phyloP scores from a whole-genome alignment of 2,329 filamentous ascomycete genomes.

The Bipolaris zeicola region DNA sequence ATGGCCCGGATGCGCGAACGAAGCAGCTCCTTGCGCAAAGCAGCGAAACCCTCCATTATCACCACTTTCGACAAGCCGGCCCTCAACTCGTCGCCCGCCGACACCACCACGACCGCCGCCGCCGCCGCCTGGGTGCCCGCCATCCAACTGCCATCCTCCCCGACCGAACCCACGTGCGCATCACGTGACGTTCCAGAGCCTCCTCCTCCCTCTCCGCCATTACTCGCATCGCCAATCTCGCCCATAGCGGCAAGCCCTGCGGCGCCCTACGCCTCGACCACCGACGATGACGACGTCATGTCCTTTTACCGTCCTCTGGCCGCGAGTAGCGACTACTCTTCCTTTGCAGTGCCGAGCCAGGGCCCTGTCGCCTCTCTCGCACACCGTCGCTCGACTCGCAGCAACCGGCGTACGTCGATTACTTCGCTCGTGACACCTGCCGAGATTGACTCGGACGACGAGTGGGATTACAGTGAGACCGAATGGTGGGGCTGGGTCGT shows the following conservation, averaged over 20 bases:
- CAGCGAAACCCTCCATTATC: slow-evolving; percentile 23
- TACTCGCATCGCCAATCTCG: slow-evolving; percentile 45
- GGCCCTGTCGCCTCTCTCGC: slow-evolving; percentile 29
- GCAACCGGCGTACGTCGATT: slow-evolving; percentile 31
- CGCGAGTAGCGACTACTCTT: slow-evolving; percentile 52
- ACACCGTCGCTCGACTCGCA: slow-evolving; percentile 41
- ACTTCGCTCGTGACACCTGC: slow-evolving; percentile 31
- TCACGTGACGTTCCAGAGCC: slow-evolving; percentile 15
- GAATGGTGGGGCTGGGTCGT: slow-evolving; percentile 99
- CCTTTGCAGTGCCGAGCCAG: slow-evolving; percentile 34
- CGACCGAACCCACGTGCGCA: slow-evolving; percentile 11
- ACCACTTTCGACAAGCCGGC: slow-evolving; percentile 47
- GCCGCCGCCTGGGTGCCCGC: slow-evolving; percentile 26
- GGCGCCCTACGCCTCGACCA: slow-evolving; percentile 72
- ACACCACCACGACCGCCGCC: background rate
- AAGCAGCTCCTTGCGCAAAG: slow-evolving; percentile 36
- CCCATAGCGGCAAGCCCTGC: slow-evolving; percentile 59
- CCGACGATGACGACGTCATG: slow-evolving; percentile 80
- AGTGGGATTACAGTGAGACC: slow-evolving; percentile 92
- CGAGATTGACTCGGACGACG: slow-evolving; percentile 51
- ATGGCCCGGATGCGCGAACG: slow-evolving; percentile 63
- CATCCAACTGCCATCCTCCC: slow-evolving; percentile 22
- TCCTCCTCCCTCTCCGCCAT: slow-evolving; percentile 45
- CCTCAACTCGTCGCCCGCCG: slow-evolving; percentile 44
- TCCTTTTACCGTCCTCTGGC: slow-evolving; percentile 59